These are phyloP conservation scores for Umbelopsis sp. DNA, from an alignment of 371 early-diverging fungal species.

Conservation along the genomic window DNA sequence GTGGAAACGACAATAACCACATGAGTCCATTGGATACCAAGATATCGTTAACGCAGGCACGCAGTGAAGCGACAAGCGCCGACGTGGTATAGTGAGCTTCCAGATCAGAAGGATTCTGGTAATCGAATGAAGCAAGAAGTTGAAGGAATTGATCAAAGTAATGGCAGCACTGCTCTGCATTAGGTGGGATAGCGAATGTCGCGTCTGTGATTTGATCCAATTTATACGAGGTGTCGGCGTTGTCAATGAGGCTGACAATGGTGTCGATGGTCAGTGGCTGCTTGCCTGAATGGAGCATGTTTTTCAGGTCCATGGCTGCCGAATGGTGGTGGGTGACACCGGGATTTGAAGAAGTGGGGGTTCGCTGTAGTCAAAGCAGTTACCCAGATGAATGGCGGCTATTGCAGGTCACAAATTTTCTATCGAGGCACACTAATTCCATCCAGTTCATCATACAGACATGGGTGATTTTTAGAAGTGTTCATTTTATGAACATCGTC, in stretches of 20 bases:
- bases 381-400: too few species aligned
- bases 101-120: background rate
- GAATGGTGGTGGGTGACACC: background rate
- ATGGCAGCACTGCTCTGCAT: background rate
- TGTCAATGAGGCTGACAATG: background rate
- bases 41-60: conserved; percentile 2
- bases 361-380: too few species aligned
- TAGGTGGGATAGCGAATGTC: background rate
- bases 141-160: conserved; percentile 11
- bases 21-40: background rate
- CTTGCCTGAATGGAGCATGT: conserved; percentile 3
- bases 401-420: too few species aligned
- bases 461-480: too few species aligned
- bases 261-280: background rate
- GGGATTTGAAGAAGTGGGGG: background rate
- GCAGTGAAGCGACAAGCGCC: background rate
- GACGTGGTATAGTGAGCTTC: background rate
- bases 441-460: too few species aligned
- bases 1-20: background rate
- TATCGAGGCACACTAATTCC: too few species aligned
- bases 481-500: too few species aligned
- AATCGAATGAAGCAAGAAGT: conserved; percentile 3
- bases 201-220: conserved; percentile 13
- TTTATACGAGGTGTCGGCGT: background rate
- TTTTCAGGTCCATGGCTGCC: conserved; percentile 6